A percentile compares a stretch with the other conserved stretches of the same genome.
Conservation (phyloP, 495 filamentous ascomycete genomes). For the Venustampulla echinocandica region DNA sequence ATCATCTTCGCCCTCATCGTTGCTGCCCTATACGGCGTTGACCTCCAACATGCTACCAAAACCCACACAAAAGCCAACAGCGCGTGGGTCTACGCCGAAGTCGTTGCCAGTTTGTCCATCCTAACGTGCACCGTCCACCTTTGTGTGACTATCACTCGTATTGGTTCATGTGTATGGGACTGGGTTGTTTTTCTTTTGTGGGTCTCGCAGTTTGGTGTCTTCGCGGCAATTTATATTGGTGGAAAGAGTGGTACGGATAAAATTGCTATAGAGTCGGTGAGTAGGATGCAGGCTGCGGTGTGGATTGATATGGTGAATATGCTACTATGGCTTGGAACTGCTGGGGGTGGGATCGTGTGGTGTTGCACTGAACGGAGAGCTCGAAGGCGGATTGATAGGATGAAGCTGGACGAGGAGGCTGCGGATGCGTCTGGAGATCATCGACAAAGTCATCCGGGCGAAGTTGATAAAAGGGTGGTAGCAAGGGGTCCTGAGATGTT, state of each 20-base stretch:
- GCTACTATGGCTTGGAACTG: conserved; percentile 51
- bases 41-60: conserved; percentile 16
- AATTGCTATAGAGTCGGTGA: conserved; percentile 26
- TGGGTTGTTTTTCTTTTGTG: conserved; percentile 42
- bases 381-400: background rate
- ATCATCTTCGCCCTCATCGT: conserved; percentile 29
- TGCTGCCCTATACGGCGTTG: conserved; percentile 28
- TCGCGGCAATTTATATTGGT: conserved; percentile 59
- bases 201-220: conserved; percentile 59
- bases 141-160: conserved; percentile 21
- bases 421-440: background rate
- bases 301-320: conserved; percentile 63
- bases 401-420: background rate
- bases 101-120: conserved; percentile 24
- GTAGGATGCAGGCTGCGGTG: conserved; percentile 59
- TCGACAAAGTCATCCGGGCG: background rate
- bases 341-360: conserved; percentile 26
- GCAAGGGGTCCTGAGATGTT: background rate
- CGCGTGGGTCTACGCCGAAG: conserved; percentile 28
- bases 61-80: conserved; percentile 16
- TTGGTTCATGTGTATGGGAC: conserved; percentile 28
- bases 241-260: conserved; percentile 37
- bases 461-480: background rate
- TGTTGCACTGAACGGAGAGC: conserved; percentile 28
- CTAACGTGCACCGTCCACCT: conserved; percentile 28